Evolutionary conservation across 108 stramenopile species (phyloP).

Genomic region (Skeletonema menzelii): DNA sequence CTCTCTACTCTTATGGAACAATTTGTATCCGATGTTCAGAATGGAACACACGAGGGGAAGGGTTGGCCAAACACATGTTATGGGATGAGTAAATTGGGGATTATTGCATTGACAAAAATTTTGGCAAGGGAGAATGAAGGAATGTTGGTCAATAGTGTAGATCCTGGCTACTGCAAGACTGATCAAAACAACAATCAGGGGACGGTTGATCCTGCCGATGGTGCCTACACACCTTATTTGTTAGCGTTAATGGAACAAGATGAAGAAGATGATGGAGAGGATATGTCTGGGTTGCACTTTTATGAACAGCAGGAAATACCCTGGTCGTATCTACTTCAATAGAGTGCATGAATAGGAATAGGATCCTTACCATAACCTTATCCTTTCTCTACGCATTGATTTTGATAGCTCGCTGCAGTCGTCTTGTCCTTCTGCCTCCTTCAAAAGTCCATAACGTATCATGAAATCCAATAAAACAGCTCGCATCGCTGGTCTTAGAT

Average conservation of each 20-base stretch:
- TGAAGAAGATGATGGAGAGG: constrained; percentile 17
- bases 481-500: constrained; percentile 42
- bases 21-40: constrained; percentile 61
- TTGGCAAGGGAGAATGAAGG: constrained; percentile 46
- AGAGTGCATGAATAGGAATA: background rate
- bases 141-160: constrained; percentile 58
- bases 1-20: constrained; percentile 50
- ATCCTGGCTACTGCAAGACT: constrained; percentile 76
- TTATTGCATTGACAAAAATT: constrained; percentile 73
- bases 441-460: constrained; percentile 34
- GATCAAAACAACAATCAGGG: constrained; percentile 80
- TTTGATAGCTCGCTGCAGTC: constrained; percentile 12
- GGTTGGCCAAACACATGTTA: constrained; percentile 87
- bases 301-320: constrained; percentile 46
- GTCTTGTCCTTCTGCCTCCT: constrained; percentile 11
- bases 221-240: constrained; percentile 70
- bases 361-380: constrained; percentile 16
- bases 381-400: constrained; percentile 30
- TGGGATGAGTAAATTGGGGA: constrained; percentile 76
- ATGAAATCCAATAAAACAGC: constrained; percentile 35
- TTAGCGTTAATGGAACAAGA: constrained; percentile 51
- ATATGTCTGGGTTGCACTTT: constrained; percentile 48
- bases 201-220: constrained; percentile 55
- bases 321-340: constrained; percentile 43
- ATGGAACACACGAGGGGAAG: constrained; percentile 48